Percentiles rank a stretch among this genome's conserved stretches.
Conservation (phyloP, 305 asterid genomes). For the Rubia occidens region DNA sequence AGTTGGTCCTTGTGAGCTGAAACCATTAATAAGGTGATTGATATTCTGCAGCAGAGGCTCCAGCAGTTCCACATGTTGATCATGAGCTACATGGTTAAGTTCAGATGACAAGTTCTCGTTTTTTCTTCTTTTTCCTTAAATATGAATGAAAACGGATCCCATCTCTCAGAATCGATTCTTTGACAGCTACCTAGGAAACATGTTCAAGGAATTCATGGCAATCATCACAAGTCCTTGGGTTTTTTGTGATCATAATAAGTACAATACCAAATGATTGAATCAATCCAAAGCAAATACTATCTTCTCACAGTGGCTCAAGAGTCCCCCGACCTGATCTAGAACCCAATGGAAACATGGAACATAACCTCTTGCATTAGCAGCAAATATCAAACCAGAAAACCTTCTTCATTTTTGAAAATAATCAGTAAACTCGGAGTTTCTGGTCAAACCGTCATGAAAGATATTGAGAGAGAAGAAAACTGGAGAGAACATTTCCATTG, state of each 20-base stretch:
- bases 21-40: not conserved
- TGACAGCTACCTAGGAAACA: constrained; percentile 15
- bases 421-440: constrained; percentile 19
- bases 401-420: not conserved
- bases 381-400: constrained; percentile 16
- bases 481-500: no score
- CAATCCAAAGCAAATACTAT: constrained; percentile 28
- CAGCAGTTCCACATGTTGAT: not conserved
- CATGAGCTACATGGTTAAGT: no score
- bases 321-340: constrained; percentile 24
- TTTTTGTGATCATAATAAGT: constrained; percentile 23
- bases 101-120: no score
- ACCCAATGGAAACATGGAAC: constrained; percentile 23
- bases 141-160: constrained; percentile 28
- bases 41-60: not conserved
- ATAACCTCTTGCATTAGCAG: constrained; percentile 19
- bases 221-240: constrained; percentile 27
- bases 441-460: constrained; percentile 7
- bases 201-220: constrained; percentile 25
- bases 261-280: constrained; percentile 12
- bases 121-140: no score
- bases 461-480: no score
- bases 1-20: not conserved
- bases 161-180: constrained; percentile 27
- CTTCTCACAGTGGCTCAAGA: constrained; percentile 27